Percentiles rank a stretch among this genome's conserved stretches.
Conservation (phyloP, 345 rosid genomes). For the Salix arbutifolia region DNA sequence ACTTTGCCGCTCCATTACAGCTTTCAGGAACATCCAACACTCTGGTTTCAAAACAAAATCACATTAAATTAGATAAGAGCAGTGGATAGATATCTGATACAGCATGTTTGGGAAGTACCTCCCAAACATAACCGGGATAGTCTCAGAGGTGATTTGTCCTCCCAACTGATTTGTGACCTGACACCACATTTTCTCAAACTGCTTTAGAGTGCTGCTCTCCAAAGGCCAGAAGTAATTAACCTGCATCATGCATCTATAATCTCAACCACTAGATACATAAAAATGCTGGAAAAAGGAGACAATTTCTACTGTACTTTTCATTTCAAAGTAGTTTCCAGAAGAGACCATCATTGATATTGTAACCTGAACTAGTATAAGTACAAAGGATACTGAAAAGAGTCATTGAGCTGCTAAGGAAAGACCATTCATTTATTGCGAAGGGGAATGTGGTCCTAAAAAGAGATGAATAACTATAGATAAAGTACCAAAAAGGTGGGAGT, state of each 20-base stretch:
- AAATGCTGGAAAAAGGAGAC: slow-evolving; percentile 1
- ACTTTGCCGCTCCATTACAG: slow-evolving; percentile 77
- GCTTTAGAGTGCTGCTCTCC: slow-evolving; percentile 35
- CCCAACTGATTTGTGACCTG: slow-evolving; percentile 54
- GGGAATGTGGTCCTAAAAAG: neutral
- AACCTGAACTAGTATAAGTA: no score
- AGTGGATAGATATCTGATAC: neutral
- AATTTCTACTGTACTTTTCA: neutral
- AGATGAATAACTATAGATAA: neutral
- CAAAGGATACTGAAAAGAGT: neutral
- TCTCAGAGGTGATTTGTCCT: slow-evolving; percentile 52
- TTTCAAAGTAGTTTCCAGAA: neutral
- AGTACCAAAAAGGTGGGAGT: neutral
- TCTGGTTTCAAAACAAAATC: slow-evolving; percentile 34
- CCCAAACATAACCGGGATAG: slow-evolving; percentile 87
- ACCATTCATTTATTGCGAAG: neutral
- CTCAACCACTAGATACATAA: slow-evolving; percentile 21
- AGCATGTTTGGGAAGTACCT: slow-evolving; percentile 44
- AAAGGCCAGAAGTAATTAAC: slow-evolving; percentile 76
- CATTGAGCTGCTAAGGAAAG: neutral
- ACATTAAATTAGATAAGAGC: neutral
- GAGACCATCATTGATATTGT: neutral
- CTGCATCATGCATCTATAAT: slow-evolving; percentile 36
- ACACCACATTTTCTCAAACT: slow-evolving; percentile 66
- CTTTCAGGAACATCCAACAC: slow-evolving; percentile 72